Evolutionary conservation across 140 eudicot genomes (phyloP).

Genomic region (Oenanthe javanica): DNA sequence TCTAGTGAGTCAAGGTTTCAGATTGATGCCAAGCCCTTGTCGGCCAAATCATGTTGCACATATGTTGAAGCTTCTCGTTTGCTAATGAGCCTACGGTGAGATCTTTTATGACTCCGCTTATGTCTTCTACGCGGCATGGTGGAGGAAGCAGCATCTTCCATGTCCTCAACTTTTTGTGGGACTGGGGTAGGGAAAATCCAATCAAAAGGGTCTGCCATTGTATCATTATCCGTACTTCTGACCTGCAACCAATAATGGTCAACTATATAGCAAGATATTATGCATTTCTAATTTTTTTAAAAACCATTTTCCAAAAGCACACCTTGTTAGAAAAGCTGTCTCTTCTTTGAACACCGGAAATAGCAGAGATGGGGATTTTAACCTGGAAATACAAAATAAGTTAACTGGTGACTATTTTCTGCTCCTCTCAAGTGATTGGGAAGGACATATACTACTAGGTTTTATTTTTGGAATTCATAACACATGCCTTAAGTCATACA

Average conservation of each 20-base stretch:
- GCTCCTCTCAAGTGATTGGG: not conserved
- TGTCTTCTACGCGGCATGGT: conserved; percentile 27
- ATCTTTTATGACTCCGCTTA: conserved; percentile 34
- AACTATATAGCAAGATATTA: not conserved
- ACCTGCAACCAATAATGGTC: conserved; percentile 25
- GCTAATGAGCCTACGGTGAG: conserved; percentile 41
- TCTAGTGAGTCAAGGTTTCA: not conserved
- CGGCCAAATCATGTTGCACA: conserved; percentile 7
- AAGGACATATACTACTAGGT: not conserved
- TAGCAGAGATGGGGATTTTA: not conserved
- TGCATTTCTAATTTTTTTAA: not conserved
- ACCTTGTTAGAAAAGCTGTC: not conserved
- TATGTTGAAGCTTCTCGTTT: conserved; percentile 19
- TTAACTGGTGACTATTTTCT: not conserved
- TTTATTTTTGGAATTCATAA: not conserved
- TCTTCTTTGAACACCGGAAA: not conserved
- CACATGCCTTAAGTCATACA: not conserved
- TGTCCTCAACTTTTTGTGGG: conserved; percentile 33
- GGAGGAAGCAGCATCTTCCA: conserved; percentile 23
- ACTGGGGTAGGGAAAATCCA: conserved; percentile 32
- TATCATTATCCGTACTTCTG: conserved; percentile 20
- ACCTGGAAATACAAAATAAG: not conserved
- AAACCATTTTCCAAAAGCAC: not conserved
- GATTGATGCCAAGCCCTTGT: not conserved
- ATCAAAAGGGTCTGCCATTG: conserved; percentile 53